Evolutionary conservation across 148 eudicot species (phyloP).

Genomic region (Camellia granthamiana): DNA sequence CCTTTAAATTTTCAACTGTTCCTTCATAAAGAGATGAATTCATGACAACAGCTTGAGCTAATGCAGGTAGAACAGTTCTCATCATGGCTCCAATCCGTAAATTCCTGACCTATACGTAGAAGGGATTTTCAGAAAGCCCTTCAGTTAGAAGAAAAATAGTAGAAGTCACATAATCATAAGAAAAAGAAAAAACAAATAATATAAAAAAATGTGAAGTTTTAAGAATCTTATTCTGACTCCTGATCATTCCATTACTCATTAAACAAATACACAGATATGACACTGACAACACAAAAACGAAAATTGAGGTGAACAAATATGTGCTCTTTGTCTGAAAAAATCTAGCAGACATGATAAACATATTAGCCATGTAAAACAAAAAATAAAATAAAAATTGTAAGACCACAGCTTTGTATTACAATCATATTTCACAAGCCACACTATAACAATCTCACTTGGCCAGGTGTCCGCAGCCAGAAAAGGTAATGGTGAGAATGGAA

Average conservation of each 20-base stretch:
- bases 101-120: conserved; percentile 67
- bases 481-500: background rate
- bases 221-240: conserved; percentile 4
- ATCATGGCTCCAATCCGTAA: conserved; percentile 98
- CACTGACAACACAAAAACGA: background rate
- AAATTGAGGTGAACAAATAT: background rate
- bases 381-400: background rate
- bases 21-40: conserved; percentile 39
- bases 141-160: background rate
- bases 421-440: background rate
- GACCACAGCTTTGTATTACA: background rate
- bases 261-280: background rate
- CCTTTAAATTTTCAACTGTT: conserved; percentile 48
- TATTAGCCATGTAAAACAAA: background rate
- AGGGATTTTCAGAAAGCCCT: background rate
- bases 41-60: conserved; percentile 95
- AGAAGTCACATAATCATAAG: background rate
- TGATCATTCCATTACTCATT: background rate
- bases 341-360: background rate
- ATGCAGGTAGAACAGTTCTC: conserved; percentile 89
- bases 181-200: background rate
- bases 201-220: background rate
- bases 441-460: background rate
- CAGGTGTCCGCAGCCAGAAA: background rate
- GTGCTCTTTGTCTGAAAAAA: background rate